phyloP scores from a whole-genome alignment of 495 filamentous ascomycete genomes.

The Bryoglossum gracile region DNA sequence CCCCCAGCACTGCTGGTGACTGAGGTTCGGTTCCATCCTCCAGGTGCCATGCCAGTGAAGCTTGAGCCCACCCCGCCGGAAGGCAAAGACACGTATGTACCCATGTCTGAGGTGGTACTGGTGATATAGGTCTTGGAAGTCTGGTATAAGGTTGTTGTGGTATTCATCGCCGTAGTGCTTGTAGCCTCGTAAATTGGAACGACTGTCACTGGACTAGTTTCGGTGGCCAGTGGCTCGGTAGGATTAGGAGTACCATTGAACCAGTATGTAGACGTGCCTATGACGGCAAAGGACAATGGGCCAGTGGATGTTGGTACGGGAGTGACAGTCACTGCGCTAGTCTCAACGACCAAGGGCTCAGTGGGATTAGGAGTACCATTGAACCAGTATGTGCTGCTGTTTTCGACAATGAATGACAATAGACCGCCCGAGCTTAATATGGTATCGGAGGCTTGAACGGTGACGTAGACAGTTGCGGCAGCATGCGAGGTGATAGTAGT shows the following conservation, averaged over 20 bases:
- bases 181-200: too few relatives aligned
- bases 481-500: background rate
- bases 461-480: slow-evolving; percentile 3
- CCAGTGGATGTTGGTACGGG: background rate
- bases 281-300: slow-evolving; percentile 6
- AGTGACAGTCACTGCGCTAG: slow-evolving; percentile 13
- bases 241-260: slow-evolving; percentile 14
- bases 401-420: slow-evolving; percentile 9
- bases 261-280: slow-evolving; percentile 17
- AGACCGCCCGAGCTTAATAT: background rate
- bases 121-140: too few relatives aligned
- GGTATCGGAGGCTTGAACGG: background rate
- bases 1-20: background rate
- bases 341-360: slow-evolving; percentile 8
- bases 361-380: slow-evolving; percentile 12
- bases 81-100: too few relatives aligned
- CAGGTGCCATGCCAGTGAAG: background rate
- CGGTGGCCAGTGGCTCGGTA: slow-evolving; percentile 1
- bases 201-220: background rate
- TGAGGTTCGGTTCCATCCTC: slow-evolving; percentile 19
- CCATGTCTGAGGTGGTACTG: too few relatives aligned
- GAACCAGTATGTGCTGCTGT: slow-evolving; percentile 18
- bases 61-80: too few relatives aligned
- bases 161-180: too few relatives aligned
- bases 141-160: too few relatives aligned